phyloP scores from a whole-genome alignment of 768 basidiomycete genomes.

The Exsudoporus frostii region DNA sequence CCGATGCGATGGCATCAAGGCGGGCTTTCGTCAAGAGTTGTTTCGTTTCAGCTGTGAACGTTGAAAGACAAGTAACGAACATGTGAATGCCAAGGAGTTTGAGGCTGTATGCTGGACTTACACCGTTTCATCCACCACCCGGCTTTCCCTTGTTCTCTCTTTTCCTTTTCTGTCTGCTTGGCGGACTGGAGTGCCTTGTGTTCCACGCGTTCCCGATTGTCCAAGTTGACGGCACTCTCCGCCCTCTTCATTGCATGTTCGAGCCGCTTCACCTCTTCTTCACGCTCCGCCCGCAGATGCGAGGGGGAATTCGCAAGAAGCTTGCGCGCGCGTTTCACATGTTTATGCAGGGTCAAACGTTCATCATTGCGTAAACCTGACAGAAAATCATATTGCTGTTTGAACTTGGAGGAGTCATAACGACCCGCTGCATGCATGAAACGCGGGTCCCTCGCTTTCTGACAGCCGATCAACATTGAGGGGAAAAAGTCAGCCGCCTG shows the following conservation, averaged over 20 bases:
- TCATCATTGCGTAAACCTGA: conserved; percentile 62
- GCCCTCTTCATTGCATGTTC: conserved; percentile 72
- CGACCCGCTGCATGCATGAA: conserved; percentile 74
- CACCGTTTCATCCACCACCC: conserved; percentile 85
- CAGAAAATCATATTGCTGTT: conserved; percentile 72
- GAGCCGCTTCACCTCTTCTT: conserved; percentile 64
- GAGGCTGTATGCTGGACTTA: conserved; percentile 34
- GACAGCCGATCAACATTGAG: background rate
- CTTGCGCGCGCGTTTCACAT: conserved; percentile 67
- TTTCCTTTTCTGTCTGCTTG: conserved; percentile 50
- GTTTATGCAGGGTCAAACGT: conserved; percentile 58
- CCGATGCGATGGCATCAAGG: conserved; percentile 72
- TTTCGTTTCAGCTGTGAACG: conserved; percentile 67
- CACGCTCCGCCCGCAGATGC: conserved; percentile 56
- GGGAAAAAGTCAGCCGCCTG: background rate
- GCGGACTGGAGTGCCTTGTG: conserved; percentile 53
- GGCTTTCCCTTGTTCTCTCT: conserved; percentile 72
- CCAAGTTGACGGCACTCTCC: conserved; percentile 74
- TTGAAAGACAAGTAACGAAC: background rate
- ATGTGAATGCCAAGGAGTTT: background rate
- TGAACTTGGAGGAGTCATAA: conserved; percentile 63
- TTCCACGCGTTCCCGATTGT: conserved; percentile 68
- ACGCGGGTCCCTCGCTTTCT: conserved; percentile 86
- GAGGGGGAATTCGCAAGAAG: conserved; percentile 57
- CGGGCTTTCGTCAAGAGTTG: conserved; percentile 68